Evolutionary conservation across 371 early-diverging fungal species (phyloP).

Genomic region (Mucor mucedo): DNA sequence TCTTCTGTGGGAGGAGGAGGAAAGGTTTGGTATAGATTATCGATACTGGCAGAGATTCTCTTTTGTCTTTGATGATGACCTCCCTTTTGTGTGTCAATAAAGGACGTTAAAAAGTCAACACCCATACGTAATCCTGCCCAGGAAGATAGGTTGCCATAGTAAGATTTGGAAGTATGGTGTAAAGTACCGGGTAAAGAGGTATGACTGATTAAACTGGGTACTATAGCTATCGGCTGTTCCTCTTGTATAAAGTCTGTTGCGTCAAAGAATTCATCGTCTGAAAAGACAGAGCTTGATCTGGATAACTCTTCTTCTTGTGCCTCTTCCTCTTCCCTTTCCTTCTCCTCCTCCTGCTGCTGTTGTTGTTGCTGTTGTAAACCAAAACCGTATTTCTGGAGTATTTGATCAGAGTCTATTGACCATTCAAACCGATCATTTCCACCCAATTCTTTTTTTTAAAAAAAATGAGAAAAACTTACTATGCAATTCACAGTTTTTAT

Average conservation of each 20-base stretch:
- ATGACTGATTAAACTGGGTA: neutral
- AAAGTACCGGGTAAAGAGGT: neutral
- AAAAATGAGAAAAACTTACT: neutral
- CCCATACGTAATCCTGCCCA: slow-evolving; percentile 39
- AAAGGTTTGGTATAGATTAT: neutral
- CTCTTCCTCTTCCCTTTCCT: slow-evolving; percentile 15
- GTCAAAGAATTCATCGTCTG: slow-evolving; percentile 38
- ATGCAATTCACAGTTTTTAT: too few species aligned
- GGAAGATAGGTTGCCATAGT: slow-evolving; percentile 4
- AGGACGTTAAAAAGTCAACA: slow-evolving; percentile 33
- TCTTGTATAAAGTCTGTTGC: slow-evolving; percentile 22
- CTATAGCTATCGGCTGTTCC: neutral
- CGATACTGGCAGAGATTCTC: neutral
- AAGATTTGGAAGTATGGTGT: neutral
- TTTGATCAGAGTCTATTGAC: slow-evolving; percentile 38
- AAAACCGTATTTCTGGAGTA: slow-evolving; percentile 41
- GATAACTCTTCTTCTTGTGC: slow-evolving; percentile 15
- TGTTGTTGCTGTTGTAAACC: neutral
- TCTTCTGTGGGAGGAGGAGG: neutral
- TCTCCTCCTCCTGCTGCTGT: neutral
- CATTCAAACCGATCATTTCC: slow-evolving; percentile 41
- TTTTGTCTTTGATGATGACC: slow-evolving; percentile 3
- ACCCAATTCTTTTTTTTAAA: slow-evolving; percentile 33
- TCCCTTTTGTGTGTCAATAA: slow-evolving; percentile 16
- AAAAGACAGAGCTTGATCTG: slow-evolving; percentile 2